Conservation (phyloP, 306 rosid genomes). For the Astragalus glycyphyllos region DNA sequence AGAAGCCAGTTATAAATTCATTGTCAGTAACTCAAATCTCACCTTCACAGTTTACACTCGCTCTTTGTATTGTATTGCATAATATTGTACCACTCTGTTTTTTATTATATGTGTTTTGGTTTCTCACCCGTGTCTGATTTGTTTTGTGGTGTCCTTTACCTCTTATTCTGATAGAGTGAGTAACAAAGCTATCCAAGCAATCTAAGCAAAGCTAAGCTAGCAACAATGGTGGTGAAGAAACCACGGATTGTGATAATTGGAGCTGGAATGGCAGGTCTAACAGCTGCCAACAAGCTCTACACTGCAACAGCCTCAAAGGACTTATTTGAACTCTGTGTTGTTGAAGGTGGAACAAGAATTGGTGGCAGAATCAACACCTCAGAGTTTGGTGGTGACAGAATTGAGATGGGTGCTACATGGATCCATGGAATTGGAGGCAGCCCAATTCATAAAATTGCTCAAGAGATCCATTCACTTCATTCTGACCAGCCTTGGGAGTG, state of each 20-base stretch:
- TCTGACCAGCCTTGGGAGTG: constrained; percentile 96
- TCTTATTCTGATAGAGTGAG: constrained; percentile 20
- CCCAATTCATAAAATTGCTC: constrained; percentile 82
- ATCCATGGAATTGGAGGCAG: constrained; percentile 96
- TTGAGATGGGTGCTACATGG: constrained; percentile 99
- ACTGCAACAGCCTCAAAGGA: constrained; percentile 57
- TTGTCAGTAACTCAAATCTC: constrained; percentile 63
- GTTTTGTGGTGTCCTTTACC: not conserved
- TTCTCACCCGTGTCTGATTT: no score
- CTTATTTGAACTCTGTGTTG: constrained; percentile 76
- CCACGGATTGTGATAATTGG: constrained; percentile 88
- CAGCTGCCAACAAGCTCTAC: constrained; percentile 90
- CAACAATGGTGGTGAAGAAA: constrained; percentile 76
- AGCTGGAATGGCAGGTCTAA: constrained; percentile 97
- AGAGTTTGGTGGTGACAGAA: constrained; percentile 87
- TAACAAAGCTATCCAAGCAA: not conserved
- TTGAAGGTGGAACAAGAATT: constrained; percentile 85
- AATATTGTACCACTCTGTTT: constrained; percentile 5
- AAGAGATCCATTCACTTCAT: constrained; percentile 65
- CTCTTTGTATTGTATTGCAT: constrained; percentile 25
- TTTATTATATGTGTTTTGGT: constrained; percentile 9
- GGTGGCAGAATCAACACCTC: constrained; percentile 95
- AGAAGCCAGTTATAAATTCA: constrained; percentile 62
- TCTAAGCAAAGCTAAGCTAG: not conserved
- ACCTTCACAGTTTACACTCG: constrained; percentile 50